phyloP scores from a whole-genome alignment of 1,139 yeast genomes.

The Geotrichum macrosporum region DNA sequence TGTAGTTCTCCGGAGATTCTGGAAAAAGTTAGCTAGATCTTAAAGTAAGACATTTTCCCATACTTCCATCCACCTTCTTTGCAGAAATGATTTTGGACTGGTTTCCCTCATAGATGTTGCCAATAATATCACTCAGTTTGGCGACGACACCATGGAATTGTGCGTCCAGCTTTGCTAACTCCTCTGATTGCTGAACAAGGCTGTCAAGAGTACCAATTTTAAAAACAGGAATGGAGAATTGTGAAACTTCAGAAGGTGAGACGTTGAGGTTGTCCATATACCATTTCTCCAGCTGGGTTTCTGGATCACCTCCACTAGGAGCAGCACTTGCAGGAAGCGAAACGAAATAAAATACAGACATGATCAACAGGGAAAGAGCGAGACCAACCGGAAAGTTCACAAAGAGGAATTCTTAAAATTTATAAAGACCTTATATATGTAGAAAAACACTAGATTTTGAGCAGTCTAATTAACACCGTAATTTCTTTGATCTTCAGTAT shows the following conservation, averaged over 20 bases:
- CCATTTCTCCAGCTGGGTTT: slow-evolving; percentile 42
- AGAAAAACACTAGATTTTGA: no score
- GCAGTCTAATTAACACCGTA: no score
- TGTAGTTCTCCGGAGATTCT: slow-evolving; percentile 52
- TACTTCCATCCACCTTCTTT: slow-evolving; percentile 47
- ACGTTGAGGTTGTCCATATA: slow-evolving; percentile 30
- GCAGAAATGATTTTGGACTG: slow-evolving; percentile 44
- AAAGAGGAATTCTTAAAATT: slow-evolving; percentile 1
- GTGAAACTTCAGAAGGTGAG: slow-evolving; percentile 31
- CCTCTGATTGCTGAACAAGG: slow-evolving; percentile 86
- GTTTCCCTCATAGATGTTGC: slow-evolving; percentile 47
- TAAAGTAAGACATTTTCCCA: no score
- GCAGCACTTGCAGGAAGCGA: slow-evolving; percentile 49
- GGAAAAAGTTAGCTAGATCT: no score
- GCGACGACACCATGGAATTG: slow-evolving; percentile 65
- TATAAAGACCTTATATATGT: no score
- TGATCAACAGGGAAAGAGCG: not conserved
- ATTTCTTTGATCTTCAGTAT: no score
- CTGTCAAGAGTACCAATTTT: slow-evolving; percentile 94
- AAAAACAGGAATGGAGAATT: slow-evolving; percentile 72
- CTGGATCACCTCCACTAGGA: slow-evolving; percentile 45
- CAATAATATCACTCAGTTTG: slow-evolving; percentile 72
- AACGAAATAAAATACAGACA: slow-evolving; percentile 36
- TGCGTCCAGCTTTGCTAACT: slow-evolving; percentile 70
- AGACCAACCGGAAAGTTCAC: not conserved